Conservation (phyloP, 257 asterid genomes). For the Solanum dulcamara region DNA sequence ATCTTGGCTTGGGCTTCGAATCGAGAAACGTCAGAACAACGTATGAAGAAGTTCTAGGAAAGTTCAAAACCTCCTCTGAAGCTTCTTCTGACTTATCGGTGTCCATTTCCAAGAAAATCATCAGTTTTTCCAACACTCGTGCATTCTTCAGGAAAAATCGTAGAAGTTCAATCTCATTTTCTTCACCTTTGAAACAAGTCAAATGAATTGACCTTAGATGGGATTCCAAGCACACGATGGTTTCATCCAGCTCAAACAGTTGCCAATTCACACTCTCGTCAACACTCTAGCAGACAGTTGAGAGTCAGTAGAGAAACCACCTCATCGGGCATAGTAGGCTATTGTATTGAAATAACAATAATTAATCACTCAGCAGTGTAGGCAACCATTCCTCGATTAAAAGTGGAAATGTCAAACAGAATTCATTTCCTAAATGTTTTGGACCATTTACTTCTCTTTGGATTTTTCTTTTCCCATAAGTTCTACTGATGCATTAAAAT, state of each 20-base stretch:
- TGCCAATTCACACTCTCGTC: neutral
- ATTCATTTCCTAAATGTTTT: neutral
- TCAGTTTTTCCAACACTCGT: neutral
- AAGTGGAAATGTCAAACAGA: neutral
- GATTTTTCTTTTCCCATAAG: neutral
- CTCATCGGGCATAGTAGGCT: neutral
- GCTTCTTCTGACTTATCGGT: neutral
- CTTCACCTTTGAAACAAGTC: neutral
- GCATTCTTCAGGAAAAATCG: neutral
- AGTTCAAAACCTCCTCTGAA: neutral
- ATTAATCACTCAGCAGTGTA: neutral
- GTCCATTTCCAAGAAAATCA: neutral
- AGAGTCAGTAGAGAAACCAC: neutral
- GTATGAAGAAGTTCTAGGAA: neutral
- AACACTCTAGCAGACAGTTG: neutral
- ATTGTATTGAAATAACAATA: neutral
- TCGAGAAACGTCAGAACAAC: neutral
- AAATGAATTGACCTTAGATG: neutral
- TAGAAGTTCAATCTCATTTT: neutral
- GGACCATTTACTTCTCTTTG: neutral
- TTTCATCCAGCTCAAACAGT: neutral
- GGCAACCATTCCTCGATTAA: neutral
- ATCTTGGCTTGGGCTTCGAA: neutral
- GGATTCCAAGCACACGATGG: neutral
- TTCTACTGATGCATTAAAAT: neutral